A percentile compares a stretch with the other conserved stretches of the same genome.
These are phyloP conservation scores for Fusarium transvaalense DNA, from an alignment of 2,329 filamentous ascomycete genomes.

Conservation along the genomic window DNA sequence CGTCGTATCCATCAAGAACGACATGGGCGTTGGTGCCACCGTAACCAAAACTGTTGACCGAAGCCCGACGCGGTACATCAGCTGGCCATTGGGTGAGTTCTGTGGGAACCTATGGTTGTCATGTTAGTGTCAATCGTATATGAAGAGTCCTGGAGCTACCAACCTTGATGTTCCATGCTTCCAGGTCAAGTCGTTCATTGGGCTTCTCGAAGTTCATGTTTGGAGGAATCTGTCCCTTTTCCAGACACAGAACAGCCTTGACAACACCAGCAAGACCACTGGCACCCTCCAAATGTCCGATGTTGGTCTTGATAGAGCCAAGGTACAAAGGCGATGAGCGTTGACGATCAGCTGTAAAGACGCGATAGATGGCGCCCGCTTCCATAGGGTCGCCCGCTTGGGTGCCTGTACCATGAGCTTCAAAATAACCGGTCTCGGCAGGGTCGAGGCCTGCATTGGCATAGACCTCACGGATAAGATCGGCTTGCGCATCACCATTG, in stretches of 20 bases:
- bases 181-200: neutral
- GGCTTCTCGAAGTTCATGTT: constrained; percentile 4
- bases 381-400: constrained; percentile 9
- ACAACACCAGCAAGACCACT: constrained; percentile 1
- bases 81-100: neutral
- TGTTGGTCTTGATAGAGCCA: constrained; percentile 6
- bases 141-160: too few relatives aligned
- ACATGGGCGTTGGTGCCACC: constrained; percentile 15
- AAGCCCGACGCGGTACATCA: neutral
- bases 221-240: neutral
- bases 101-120: neutral
- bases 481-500: neutral
- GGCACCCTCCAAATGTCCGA: neutral
- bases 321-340: neutral
- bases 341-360: neutral
- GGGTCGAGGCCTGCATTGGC: neutral
- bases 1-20: neutral
- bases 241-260: neutral
- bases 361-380: neutral
- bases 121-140: too few relatives aligned
- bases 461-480: constrained; percentile 2
- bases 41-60: constrained; percentile 4
- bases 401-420: constrained; percentile 12
- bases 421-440: constrained; percentile 2
- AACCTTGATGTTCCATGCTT: constrained; percentile 5